Base-by-base conservation (phyloP, 345 rosid genomes). In the Arabidopsis arenosa region DNA sequence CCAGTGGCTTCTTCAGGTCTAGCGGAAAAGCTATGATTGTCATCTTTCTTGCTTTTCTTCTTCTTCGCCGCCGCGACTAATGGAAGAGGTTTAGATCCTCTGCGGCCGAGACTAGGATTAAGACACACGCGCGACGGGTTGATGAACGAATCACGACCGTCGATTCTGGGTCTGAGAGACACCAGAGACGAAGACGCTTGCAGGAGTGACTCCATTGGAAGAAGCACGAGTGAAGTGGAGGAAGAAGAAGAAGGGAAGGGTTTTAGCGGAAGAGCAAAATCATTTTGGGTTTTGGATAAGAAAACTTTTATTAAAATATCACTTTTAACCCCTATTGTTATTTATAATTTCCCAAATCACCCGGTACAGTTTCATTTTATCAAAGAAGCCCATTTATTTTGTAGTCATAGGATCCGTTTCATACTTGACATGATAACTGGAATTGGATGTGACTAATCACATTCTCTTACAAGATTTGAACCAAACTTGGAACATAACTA, bases 1-100 rank as follows among this genome's bases (percentile, higher is more conserved):
- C 92, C 91, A 52, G 85, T 81, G 71, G 86, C 79, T 58, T 89
- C 98, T 18, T 86, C 97, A 63, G 86, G 79, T 67, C 74, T 80
- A 60, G 84, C 56, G 2, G 83, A 73, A 53, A 87, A 90, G 85
- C 84, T 82, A 45, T 91, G 92, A 18, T 59, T 70, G 66, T 91
- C 93, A 43, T 81, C 83, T 30, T 80, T 89, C 68, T 63, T 73
- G 66, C 81, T 82, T 64, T 70, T 80, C 52, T 83, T 84, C 59
- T 70, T 75, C 80, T 77, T 90, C 69, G 92, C 93, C 43, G 77
- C 58, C n/a, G 78, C 90, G 17, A 80, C 57, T 28, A 82, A 73
- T 5, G 86, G 21, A 33, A 70, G 65, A 43, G 54, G 12, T 30
- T 75, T 75, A 48, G 80, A 61, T 78, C 76, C 86, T 58, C 89